These are phyloP conservation scores for Alternaria brassicicola DNA, from an alignment of 2,329 filamentous ascomycete species.

Conservation along the genomic window DNA sequence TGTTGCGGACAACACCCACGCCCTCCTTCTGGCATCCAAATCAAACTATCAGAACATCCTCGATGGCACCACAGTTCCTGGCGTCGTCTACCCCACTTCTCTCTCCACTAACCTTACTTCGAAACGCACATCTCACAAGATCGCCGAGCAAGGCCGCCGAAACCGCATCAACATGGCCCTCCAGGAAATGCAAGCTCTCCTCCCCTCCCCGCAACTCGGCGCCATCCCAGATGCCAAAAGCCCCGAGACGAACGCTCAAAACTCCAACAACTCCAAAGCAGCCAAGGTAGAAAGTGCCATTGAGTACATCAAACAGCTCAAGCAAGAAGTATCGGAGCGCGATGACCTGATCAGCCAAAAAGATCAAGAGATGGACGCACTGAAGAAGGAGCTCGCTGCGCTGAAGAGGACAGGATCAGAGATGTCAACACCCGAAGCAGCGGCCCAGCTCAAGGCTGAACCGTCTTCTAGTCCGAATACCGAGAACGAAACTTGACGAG, in stretches of 20 bases:
- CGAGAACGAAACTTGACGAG: constrained; percentile 20
- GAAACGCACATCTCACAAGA: constrained; percentile 96
- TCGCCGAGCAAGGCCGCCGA: constrained; percentile 92
- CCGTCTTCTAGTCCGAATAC: constrained; percentile 19
- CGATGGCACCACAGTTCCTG: constrained; percentile 88
- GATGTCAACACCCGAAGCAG: constrained; percentile 10
- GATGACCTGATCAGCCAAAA: constrained; percentile 68
- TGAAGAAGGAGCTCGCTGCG: constrained; percentile 58
- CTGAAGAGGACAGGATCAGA: constrained; percentile 31
- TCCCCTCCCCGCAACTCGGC: constrained; percentile 64
- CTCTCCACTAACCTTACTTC: constrained; percentile 93
- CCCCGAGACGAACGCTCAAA: constrained; percentile 45
- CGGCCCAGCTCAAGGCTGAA: constrained; percentile 20
- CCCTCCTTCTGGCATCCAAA: constrained; percentile 85
- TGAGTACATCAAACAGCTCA: constrained; percentile 86
- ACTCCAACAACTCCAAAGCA: constrained; percentile 73
- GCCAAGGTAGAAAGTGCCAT: constrained; percentile 98
- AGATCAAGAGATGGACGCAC: constrained; percentile 63
- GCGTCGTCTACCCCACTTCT: constrained; percentile 87
- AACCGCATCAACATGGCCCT: constrained; percentile 95
- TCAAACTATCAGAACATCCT: constrained; percentile 98
- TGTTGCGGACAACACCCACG: constrained; percentile 64
- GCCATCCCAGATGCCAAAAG: constrained; percentile 43
- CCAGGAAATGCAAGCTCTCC: constrained; percentile 84
- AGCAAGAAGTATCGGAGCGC: constrained; percentile 72